Base-by-base conservation (phyloP, 257 asterid genomes). In the Agastache rugosa region DNA sequence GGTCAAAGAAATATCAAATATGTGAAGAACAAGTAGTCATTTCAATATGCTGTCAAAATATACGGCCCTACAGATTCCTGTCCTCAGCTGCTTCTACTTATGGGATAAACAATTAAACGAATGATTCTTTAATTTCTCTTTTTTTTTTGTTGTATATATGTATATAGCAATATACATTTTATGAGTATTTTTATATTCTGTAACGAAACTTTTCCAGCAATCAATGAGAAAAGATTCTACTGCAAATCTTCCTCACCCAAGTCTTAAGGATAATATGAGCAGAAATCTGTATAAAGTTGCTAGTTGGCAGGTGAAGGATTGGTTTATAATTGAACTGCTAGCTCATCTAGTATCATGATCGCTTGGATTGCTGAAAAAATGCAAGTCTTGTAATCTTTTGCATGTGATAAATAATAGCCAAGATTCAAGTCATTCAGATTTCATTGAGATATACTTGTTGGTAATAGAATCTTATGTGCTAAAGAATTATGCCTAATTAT, bases 381-480 rank as follows among this genome's bases (percentile, higher is more conserved):
- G 48, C 41, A 17, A 6, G 48, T 10, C 15, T 27, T 14, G 6
- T 17, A 31, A 19, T 35, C 44, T 23, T 51, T 44, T 64, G 63
- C 60, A 48, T 63, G 29, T n/a, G 31, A 51, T 35, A 22, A 19
- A 37, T 64, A 44, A 25, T 45, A 74, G 8, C 25, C 39, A 50
- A 62, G 72, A n/a, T 63, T 73, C 71, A 16, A 56, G 66, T 22
- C 15, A 27, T 20, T 74, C 41, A 15, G 56, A 73, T 50, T 29
- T 54, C 39, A 39, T 27, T 16, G 53, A 12, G 25, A 39, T 51
- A 51, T 6, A 50, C 5, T 16, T 65, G 65, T 17, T 27, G 23
- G 48, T 37, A 27, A 55, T 55, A 11, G 35, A 11, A 55, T 55
- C 16, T 23, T 23, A 23, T 22, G 17, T 23, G 8, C 16, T 22